These are phyloP conservation scores for Beauveria rudraprayagi DNA, from an alignment of 2,329 filamentous ascomycete species.

Conservation along the genomic window DNA sequence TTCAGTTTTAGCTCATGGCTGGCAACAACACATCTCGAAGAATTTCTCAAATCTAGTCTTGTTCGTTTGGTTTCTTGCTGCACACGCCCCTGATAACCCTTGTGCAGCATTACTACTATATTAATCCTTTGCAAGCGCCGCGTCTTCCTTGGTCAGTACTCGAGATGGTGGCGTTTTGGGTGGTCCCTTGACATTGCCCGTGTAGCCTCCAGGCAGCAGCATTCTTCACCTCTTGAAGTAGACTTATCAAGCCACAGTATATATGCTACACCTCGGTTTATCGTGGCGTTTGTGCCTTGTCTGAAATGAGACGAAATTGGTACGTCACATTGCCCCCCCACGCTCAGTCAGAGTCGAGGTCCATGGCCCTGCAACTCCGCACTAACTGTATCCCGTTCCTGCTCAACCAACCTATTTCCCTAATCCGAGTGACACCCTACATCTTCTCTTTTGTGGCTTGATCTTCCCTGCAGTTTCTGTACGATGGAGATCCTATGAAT, in stretches of 20 bases:
- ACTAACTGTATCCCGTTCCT: conserved; percentile 6
- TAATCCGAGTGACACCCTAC: not conserved
- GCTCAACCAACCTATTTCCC: not conserved
- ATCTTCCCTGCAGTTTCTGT: not conserved
- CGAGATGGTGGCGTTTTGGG: not conserved
- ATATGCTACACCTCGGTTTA: not conserved
- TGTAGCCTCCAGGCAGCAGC: conserved; percentile 2
- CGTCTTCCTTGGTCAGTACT: not conserved
- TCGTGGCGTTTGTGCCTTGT: not conserved
- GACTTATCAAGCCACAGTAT: not conserved
- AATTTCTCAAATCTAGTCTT: not conserved
- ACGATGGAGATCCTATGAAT: not conserved
- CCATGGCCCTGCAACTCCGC: not conserved
- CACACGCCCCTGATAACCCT: conserved; percentile 1
- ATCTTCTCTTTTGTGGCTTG: not conserved
- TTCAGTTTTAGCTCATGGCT: not conserved
- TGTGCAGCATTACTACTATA: not conserved
- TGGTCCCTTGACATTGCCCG: not conserved
- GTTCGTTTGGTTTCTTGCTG: not conserved
- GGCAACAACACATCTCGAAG: not conserved
- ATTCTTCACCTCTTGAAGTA: not conserved
- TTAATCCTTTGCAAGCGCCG: not conserved
- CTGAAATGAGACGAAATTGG: not conserved
- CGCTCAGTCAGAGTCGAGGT: not conserved
- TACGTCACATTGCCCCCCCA: not conserved